phyloP scores from a whole-genome alignment of 2,329 filamentous ascomycete species.

The Epichloe elymi region DNA sequence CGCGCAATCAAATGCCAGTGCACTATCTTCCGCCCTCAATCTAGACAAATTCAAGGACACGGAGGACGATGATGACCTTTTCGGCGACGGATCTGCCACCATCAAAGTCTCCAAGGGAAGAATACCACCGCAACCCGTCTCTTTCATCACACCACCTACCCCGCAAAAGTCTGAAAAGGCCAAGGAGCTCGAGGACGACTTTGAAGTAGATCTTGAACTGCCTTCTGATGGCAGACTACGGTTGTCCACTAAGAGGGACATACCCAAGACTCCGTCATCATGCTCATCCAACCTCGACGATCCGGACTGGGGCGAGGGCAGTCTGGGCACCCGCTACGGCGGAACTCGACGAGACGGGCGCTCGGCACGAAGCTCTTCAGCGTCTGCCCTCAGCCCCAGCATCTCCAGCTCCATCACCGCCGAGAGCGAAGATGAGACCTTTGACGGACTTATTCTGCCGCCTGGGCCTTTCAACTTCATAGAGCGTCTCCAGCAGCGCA shows the following conservation, averaged over 20 bases:
- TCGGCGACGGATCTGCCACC: constrained; percentile 49
- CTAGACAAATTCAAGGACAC: constrained; percentile 53
- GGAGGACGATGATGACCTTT: constrained; percentile 48
- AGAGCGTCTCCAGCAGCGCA: constrained; percentile 61
- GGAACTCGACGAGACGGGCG: constrained; percentile 71
- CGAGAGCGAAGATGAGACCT: constrained; percentile 86
- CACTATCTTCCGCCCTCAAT: constrained; percentile 35
- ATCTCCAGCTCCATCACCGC: constrained; percentile 80
- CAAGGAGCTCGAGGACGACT: constrained; percentile 43
- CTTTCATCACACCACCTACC: constrained; percentile 43
- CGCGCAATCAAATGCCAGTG: constrained; percentile 19
- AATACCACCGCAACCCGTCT: constrained; percentile 34
- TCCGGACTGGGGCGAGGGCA: constrained; percentile 89
- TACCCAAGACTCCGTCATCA: constrained; percentile 42
- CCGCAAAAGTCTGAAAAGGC: constrained; percentile 30
- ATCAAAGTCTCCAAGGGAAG: constrained; percentile 54
- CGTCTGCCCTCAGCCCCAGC: constrained; percentile 83
- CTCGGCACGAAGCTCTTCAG: constrained; percentile 72
- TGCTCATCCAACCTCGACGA: constrained; percentile 50
- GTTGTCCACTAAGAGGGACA: constrained; percentile 47
- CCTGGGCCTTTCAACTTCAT: constrained; percentile 72
- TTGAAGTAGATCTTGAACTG: constrained; percentile 61
- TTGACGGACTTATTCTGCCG: constrained; percentile 81
- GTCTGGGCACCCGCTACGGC: constrained; percentile 78
- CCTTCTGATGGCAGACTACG: constrained; percentile 53